phyloP scores from a whole-genome alignment of 306 rosid species.

The Cajanus cajan region DNA sequence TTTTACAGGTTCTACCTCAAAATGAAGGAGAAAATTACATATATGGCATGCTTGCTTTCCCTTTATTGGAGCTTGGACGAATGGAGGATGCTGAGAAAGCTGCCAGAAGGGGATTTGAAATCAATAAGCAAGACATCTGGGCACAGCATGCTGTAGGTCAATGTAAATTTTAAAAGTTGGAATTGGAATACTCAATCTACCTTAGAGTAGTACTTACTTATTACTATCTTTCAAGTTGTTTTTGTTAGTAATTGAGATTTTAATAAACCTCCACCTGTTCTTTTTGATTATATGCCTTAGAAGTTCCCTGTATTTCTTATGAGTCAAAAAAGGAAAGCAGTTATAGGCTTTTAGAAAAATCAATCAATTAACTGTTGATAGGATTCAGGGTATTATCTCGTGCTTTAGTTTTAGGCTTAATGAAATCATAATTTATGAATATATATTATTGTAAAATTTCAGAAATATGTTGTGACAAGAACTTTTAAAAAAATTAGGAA shows the following conservation, averaged over 20 bases:
- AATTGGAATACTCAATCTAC: neutral
- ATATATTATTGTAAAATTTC: neutral
- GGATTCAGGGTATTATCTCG: neutral
- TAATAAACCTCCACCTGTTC: neutral
- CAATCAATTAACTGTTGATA: neutral
- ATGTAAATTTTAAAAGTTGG: neutral
- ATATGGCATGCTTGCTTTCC: constrained; percentile 86
- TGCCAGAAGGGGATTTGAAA: constrained; percentile 66
- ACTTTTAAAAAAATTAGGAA: neutral
- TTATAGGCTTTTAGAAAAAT: neutral
- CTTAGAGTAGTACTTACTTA: neutral
- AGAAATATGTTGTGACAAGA: neutral
- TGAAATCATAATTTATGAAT: neutral
- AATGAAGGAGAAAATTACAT: constrained; percentile 67
- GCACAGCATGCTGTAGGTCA: constrained; percentile 82
- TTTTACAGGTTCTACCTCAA: constrained; percentile 65
- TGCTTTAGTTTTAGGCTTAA: constrained; percentile 18
- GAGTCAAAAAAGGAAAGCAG: constrained; percentile 2
- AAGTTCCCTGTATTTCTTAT: constrained; percentile 3
- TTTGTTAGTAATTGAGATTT: constrained; percentile 1
- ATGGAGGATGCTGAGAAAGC: constrained; percentile 85
- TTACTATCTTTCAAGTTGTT: neutral
- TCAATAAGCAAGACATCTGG: constrained; percentile 74
- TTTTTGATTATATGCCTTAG: neutral
- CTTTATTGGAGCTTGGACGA: constrained; percentile 77